Base-by-base conservation (phyloP, 306 rosid species). In the Quercus rubra region DNA sequence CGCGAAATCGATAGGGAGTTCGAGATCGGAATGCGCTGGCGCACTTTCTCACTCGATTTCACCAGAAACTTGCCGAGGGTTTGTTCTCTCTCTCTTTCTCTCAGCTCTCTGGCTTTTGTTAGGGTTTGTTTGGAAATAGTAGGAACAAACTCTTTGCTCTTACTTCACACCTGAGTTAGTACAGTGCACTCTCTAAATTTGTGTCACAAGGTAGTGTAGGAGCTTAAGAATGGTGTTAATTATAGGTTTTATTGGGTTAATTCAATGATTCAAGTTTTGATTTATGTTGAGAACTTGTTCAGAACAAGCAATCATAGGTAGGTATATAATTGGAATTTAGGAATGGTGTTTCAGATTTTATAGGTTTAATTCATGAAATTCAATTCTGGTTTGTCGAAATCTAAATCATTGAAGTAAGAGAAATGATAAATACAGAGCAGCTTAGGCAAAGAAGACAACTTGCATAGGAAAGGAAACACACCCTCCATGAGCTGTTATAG, bases 1-100 rank as follows among this genome's bases (percentile, higher is more conserved):
- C 93, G 96, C 52, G 96, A 91, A 70, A 83, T 95, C 67, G 98
- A 95, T 63, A 87, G 99, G 54, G 98, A 95, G 38, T 84, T 95
- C 23, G 94, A 88, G 87, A 95, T 95, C 85, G 89, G 97, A 28
- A 9, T 74, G 0, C 87, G 90, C 1, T 95, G 91, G 89, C 96
- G 99, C 57, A 63, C 91, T 46, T 87, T 95, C 66, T 58, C 89
- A 14, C 58, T 92, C 83, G 98, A 95, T 84, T 90, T 95, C 33
- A 73, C 79, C 31, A 85, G 95, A 79, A 95, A 90, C 30, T 95
- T 79, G 90, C 99, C 99, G 55, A 88, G 86, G 90, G 99, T 93
- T 68, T 41, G 87, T 84, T 13, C 27, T 5, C 72, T 46, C 27
- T 72, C n/a, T 38, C 12, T n/a, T 0, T 38, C 46, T 1, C 46